Evolutionary conservation across 768 basidiomycete species (phyloP).

Genomic region (Amanita molliuscula): DNA sequence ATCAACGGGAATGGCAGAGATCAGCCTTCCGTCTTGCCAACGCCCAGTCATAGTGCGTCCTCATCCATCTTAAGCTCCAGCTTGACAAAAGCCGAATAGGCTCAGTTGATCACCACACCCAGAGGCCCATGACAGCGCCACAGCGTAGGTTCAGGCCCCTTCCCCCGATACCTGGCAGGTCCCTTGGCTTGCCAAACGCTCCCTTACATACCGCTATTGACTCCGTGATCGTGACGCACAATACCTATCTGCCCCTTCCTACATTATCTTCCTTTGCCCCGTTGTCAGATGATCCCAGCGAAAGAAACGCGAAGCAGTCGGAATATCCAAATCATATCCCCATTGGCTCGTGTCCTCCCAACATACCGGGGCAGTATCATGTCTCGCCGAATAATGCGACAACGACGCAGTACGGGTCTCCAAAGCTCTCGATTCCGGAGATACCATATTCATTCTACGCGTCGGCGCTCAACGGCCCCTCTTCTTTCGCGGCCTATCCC

Average conservation of each 20-base stretch:
- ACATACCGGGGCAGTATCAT: neutral
- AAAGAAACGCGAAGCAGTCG: neutral
- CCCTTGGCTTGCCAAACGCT: neutral
- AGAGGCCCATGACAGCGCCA: conserved; percentile 2
- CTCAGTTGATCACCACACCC: neutral
- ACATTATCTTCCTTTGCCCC: neutral
- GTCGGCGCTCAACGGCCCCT: neutral
- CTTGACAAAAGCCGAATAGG: neutral
- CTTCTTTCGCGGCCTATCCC: conserved; percentile 4
- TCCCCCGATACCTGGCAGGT: neutral
- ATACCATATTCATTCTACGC: neutral
- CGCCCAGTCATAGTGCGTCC: neutral
- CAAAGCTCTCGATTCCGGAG: neutral
- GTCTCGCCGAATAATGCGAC: neutral
- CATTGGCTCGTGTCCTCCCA: neutral
- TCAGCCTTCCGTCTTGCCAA: neutral
- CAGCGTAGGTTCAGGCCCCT: neutral
- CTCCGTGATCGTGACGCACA: neutral
- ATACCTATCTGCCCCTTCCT: neutral
- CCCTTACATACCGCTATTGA: neutral
- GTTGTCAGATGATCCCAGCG: neutral
- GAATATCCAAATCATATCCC: neutral
- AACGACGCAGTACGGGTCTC: neutral
- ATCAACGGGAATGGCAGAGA: neutral
- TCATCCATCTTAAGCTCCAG: neutral